phyloP scores from a whole-genome alignment of 1,284 basidiomycete species.

The Bondarzewia mesenterica region DNA sequence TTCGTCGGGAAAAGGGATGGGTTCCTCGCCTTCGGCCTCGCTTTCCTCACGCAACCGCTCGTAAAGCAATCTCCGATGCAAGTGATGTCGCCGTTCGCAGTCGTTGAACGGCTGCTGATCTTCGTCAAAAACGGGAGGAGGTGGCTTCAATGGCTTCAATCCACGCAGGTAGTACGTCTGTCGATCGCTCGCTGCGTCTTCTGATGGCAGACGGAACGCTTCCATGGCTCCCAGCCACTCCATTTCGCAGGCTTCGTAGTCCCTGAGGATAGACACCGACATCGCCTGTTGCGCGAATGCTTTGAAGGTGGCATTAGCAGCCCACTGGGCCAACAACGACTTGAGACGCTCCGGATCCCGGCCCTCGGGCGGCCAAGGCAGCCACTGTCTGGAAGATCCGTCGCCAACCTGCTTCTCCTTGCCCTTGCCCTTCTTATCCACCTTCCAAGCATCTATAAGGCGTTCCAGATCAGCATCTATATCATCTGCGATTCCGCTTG shows the following conservation, averaged over 20 bases:
- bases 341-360: too few relatives aligned
- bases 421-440: slow-evolving; percentile 6
- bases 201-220: slow-evolving; percentile 2
- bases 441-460: not conserved
- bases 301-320: not conserved
- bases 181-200: not conserved
- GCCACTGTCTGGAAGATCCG: not conserved
- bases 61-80: slow-evolving; percentile 12
- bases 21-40: slow-evolving; percentile 6
- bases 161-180: too few relatives aligned
- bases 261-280: not conserved
- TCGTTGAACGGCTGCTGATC: slow-evolving; percentile 1
- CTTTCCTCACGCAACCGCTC: slow-evolving; percentile 10
- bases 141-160: too few relatives aligned
- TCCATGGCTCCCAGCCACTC: slow-evolving; percentile 7
- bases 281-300: not conserved
- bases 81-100: slow-evolving; percentile 6
- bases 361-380: too few relatives aligned
- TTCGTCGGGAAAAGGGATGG: slow-evolving; percentile 7
- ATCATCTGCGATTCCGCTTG: not conserved
- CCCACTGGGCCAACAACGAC: too few relatives aligned
- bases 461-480: not conserved
- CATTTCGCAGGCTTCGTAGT: slow-evolving; percentile 1
- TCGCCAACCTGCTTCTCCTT: slow-evolving; percentile 7
- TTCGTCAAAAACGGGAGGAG: too few relatives aligned